phyloP scores from a whole-genome alignment of 2,329 filamentous ascomycete species.

The Venturia asperata region DNA sequence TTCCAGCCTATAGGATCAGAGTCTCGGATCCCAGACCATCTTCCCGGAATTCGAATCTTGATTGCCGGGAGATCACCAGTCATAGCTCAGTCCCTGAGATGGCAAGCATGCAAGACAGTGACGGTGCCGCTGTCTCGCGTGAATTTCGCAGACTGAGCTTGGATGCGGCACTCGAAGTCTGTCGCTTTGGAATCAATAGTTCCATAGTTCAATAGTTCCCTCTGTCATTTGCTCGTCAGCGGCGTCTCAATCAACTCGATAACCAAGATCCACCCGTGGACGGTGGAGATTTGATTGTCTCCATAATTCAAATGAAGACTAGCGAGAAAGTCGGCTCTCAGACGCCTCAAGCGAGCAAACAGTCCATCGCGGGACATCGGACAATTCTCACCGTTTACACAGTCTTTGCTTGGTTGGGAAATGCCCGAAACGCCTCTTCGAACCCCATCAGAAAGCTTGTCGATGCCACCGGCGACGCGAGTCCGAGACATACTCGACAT shows the following conservation, averaged over 20 bases:
- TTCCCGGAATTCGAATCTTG: not conserved
- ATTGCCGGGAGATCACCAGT: not conserved
- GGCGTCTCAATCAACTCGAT: not conserved
- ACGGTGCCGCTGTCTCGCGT: not conserved
- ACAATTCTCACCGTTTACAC: not conserved
- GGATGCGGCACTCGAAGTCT: not conserved
- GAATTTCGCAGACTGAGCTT: not conserved
- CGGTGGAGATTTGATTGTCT: not conserved
- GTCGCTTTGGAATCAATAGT: not conserved
- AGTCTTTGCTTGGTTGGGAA: not conserved
- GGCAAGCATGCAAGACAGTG: not conserved
- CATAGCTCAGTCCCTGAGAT: not conserved
- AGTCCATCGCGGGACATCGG: no score
- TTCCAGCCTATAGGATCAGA: not conserved
- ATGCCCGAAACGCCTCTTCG: not conserved
- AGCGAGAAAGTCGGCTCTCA: not conserved
- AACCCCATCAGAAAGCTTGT: not conserved
- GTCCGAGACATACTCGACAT: not conserved
- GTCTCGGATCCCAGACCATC: not conserved
- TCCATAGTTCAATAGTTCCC: not conserved
- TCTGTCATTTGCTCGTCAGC: not conserved
- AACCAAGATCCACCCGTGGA: not conserved
- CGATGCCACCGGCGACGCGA: not conserved
- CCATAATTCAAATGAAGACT: not conserved
- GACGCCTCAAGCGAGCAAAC: not conserved